Base-by-base conservation (phyloP, 176 grass and related monocot species). In the Chrysopogon serrulatus region DNA sequence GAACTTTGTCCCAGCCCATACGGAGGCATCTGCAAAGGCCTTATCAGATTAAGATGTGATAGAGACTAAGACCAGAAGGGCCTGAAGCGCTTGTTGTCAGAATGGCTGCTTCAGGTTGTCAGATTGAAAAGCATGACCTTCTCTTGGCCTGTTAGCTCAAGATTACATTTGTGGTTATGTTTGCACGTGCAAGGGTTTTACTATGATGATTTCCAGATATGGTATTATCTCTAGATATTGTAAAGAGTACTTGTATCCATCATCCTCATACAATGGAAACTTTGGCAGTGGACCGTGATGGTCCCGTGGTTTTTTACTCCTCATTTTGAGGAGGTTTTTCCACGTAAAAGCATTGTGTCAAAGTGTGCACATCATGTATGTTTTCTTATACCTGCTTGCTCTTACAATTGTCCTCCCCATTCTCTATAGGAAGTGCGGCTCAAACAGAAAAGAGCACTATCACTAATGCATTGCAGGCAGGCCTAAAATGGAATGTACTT, bases 1-100 rank as follows among this genome's bases (percentile, higher is more conserved):
- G n/a, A n/a, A n/a, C n/a, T n/a, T n/a, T n/a, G 9, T 40, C n/a
- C n/a, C 90, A 97, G 92, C 95, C 42, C 90, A 97, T 71, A 94
- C 92, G 0, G 92, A 94, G 78, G 95, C 92, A 69, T 94, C 95
- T 56, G 95, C 92, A 4, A 91, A 94, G 87, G 90, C 88, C 41
- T 83, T n/a, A n/a, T n/a, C n/a, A n/a, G n/a, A n/a, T n/a, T 82
- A 83, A 5, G 92, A 91, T 1, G 84, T 97, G 57, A 85, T 97
- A 82, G 54, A 48, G 73, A 87, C 71, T 88, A 6, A 82, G 89
- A 79, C 83, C 54, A 8, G 59, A 84, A 31, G 90, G 90, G 4
- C 86, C 81, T 61, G 49, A 91, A 57, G 88, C 92, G 71, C 70
- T 97, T 81, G 76, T 97, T 44, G 79, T 97, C 17, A 90, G 88